Evolutionary conservation across 441 rosid species (phyloP), one percentile per base, ranked within the genome.

Genomic region (Erodium texanum): DNA sequence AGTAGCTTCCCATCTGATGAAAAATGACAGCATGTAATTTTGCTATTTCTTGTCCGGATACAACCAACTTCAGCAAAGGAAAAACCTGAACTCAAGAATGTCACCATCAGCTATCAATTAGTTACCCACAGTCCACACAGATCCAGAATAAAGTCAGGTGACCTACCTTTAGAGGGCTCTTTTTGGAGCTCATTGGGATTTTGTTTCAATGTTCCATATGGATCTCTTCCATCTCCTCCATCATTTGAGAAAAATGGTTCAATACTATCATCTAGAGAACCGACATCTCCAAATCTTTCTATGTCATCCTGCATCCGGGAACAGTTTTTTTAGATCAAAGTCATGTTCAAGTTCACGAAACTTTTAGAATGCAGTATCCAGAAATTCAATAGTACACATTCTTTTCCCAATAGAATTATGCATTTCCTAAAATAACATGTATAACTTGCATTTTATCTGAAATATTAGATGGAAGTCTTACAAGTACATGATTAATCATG

Each of bases 11-110:
- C 93, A 74, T 86, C 89, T 27, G 91, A 83, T 69, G 94, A 88
- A 74, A 86, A 88, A 82, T 88, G 91, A 69, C 94, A 88, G 79
- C 94, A 88, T 52, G 88, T 84, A 67, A 86, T 86, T 75, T 73
- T 81, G 82, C 87, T 84, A 65, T 85, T 86, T 73, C 87, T 79
- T 23, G 80, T 83, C 73, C 81, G 73, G 68, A 81, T 81, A 73
- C 85, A 86, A 71, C 83, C 87, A 76, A 86, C 81, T 79, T 84
- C 91, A n/a, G 65, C 77, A 64, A 86, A 85, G 59, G 88, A 78
- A 76, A 84, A 84, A 68, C 87, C 94, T 88, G 85, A 70, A 38
- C 65, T 66, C 6, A 24, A 75, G 29, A 73, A 66, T 1, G 18
- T 43, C 68, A 29, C 23, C 66, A 66, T 5, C 9, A 20, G 19